Evolutionary conservation across 75 land plant genomes (phyloP), one percentile per base, ranked within the genome.

Genomic region (Isoetes taiwanensis): DNA sequence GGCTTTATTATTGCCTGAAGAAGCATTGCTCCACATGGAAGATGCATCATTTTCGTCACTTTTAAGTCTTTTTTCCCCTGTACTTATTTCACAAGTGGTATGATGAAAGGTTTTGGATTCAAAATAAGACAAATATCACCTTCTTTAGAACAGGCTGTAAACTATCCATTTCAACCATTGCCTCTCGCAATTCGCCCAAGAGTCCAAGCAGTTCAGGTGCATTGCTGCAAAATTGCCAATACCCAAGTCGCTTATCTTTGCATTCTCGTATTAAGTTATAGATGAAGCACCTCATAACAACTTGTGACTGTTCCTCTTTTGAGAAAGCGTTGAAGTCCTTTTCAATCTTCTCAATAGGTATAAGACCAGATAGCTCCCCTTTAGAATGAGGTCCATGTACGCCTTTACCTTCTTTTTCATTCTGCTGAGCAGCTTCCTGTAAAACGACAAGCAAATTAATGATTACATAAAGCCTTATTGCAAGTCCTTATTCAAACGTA

Each of bases 191-290:
- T 58, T 88, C 96, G 37, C 81, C 64, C 4, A 78, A 63, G 43
- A 88, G 63, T 34, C 83, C 86, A 46, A 88, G 74, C 24, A 94
- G 65, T 55, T 94, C 99, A 30, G 99, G 99, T 52, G 96, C 90
- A 69, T 84, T 75, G 76, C 99, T 94, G 75, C 33, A 64, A 61
- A 56, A 26, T 37, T 37, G 14, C 12, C 39, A 10, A 37, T 9
- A 37, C 12, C 14, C 9, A 10, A 10, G 9, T 14, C 9, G 39
- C 9, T 37, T 37, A 10, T 37, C 39, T 10, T 37, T 37, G 9
- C 39, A 37, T 37, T 11, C 46, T 17, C n/a, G 33, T 8, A 26
- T 19, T 17, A 54, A 28, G 14, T 12, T 3, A 1, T 46, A 23
- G 19, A 17, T 19, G 42, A 66, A 0, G 21, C 39, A 84, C 95